These are phyloP conservation scores for Urostyla sp. DNA, from an alignment of 73 alveolate genomes.

Conservation along the genomic window DNA sequence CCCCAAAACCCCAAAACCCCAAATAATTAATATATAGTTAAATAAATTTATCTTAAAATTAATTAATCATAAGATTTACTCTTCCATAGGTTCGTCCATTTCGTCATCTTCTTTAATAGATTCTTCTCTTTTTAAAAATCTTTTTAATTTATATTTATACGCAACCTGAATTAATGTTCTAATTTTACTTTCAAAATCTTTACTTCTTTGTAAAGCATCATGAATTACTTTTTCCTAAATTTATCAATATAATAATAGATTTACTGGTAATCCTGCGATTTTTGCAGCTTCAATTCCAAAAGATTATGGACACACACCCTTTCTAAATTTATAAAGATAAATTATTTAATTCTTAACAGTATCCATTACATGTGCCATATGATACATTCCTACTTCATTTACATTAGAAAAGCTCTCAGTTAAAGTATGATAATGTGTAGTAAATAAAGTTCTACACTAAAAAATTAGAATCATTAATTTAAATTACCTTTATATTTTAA, in stretches of 20 bases:
- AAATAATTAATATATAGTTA: too few relatives aligned
- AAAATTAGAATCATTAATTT: too few relatives aligned
- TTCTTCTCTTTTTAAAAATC: too few relatives aligned
- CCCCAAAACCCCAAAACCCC: too few relatives aligned
- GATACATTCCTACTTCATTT: slow-evolving; percentile 74
- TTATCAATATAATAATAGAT: not conserved
- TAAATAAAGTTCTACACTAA: slow-evolving; percentile 82
- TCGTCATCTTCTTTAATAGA: too few relatives aligned
- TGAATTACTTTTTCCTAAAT: slow-evolving; percentile 36
- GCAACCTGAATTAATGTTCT: too few relatives aligned
- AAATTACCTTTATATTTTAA: slow-evolving; percentile 69
- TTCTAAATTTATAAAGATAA: slow-evolving; percentile 88
- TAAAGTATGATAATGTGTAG: slow-evolving; percentile 97
- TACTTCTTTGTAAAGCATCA: slow-evolving; percentile 12
- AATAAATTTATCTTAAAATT: too few relatives aligned
- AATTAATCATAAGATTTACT: too few relatives aligned
- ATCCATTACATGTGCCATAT: slow-evolving; percentile 80
- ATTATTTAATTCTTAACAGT: slow-evolving; percentile 74
- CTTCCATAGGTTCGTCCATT: too few relatives aligned
- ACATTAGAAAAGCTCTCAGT: slow-evolving; percentile 82
- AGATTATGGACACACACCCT: slow-evolving; percentile 94
- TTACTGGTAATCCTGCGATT: slow-evolving; percentile 85
- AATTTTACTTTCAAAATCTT: slow-evolving; percentile 16
- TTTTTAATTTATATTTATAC: too few relatives aligned
- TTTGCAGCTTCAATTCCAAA: slow-evolving; percentile 92